phyloP scores from a whole-genome alignment of 257 asterid genomes.

The Cordia subcordata region DNA sequence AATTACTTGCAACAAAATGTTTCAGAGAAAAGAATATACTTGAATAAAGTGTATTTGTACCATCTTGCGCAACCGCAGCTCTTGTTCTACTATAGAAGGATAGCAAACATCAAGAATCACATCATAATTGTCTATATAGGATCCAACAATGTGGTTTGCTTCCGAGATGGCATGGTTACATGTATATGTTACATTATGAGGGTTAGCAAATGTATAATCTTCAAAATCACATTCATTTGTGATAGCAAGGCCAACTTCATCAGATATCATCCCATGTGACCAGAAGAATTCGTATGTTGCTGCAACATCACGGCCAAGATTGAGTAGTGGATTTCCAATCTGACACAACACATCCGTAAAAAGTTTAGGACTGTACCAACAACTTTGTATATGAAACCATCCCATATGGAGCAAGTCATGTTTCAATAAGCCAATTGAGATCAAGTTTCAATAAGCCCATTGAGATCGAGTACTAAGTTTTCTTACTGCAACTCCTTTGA shows the following conservation, averaged over 20 bases:
- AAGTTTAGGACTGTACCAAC: too few relatives aligned
- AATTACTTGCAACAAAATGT: background rate
- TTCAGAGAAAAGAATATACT: too few relatives aligned
- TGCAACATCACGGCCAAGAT: constrained; percentile 80
- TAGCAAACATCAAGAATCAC: constrained; percentile 93
- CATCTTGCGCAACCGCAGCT: constrained; percentile 69
- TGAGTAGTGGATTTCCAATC: constrained; percentile 97
- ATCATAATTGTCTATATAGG: constrained; percentile 69
- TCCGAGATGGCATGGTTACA: constrained; percentile 57
- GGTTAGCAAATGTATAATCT: constrained; percentile 64
- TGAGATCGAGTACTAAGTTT: background rate
- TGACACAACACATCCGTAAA: constrained; percentile 17
- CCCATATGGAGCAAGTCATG: too few relatives aligned
- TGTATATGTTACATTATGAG: constrained; percentile 63
- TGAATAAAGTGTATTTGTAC: constrained; percentile 24
- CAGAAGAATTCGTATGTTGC: constrained; percentile 79
- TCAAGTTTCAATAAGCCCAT: background rate
- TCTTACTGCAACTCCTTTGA: constrained; percentile 86
- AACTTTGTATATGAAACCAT: too few relatives aligned
- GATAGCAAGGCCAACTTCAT: constrained; percentile 70
- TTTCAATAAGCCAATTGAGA: background rate
- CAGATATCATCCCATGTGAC: constrained; percentile 99
- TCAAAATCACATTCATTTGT: constrained; percentile 81
- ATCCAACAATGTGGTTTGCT: constrained; percentile 68
- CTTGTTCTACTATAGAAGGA: constrained; percentile 91